Evolutionary conservation across 192 early-diverging fungal genomes (phyloP), one percentile per base, ranked within the genome.

Genomic region (Phycomyces blakesleeanus): DNA sequence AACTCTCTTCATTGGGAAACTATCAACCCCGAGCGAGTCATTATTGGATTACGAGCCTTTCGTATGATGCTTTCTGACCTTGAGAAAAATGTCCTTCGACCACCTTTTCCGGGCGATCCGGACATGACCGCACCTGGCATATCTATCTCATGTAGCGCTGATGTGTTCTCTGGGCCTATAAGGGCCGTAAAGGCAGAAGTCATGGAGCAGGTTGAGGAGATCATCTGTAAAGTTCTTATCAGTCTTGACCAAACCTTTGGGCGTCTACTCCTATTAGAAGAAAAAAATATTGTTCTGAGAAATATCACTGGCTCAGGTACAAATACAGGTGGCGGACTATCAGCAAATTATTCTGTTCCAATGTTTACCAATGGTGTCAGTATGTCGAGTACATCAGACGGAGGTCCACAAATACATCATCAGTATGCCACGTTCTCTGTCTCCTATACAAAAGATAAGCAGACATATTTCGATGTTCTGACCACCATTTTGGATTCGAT

Each of bases 1-100:
- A 61, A 18, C 20, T 75, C 63, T 51, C 67, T 25, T 66, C 75
- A 15, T 53, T 82, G 41, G 60, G 82, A 84, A 8, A 73, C 84
- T 41, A 73, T 87, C 53, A 67, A 70, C 16, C 82, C 90, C 0
- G 92, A 94, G 61, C 75, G 89, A 37, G 83, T 90, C 71, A 86
- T 85, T 3, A 85, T 94, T 51, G 93, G 82, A 0, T 71, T 96
- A 7, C 66, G 87, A 14, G 78, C 89, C 5, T 91, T 93, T 61
- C 72, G 87, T 63, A 54, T 92, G 27, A 75, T 94, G 27, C 65
- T 96, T n/a, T 71, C 84, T 0, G 88, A 90, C 51, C 76, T 91
- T 26, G 91, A 90, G 57, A 79, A 85, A 20, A 72, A 65, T 25
- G 66, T 63, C 50, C 38, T 21, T 54, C 68, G 51, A 24, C 84